Conservation (phyloP, 768 basidiomycete species). For the Mycena indigotica region DNA sequence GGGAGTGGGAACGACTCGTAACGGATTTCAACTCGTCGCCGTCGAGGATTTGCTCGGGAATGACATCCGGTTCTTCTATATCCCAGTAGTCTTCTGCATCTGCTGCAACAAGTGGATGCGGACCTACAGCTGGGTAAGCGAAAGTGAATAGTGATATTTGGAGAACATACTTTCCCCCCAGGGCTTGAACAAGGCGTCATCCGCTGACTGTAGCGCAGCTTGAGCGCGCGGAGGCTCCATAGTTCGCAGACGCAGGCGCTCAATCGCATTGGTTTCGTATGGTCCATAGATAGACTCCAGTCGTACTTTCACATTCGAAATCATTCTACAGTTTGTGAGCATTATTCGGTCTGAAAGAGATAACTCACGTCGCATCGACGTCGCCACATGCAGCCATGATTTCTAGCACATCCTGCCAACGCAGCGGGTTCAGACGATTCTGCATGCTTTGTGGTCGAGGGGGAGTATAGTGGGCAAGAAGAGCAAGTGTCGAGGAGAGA, state of each 20-base stretch:
- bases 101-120: not conserved
- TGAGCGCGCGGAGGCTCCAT: not conserved
- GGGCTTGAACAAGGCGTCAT: not conserved
- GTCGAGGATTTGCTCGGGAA: no score
- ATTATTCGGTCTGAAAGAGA: not conserved
- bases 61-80: not conserved
- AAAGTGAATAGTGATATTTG: no score
- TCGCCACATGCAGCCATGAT: constrained; percentile 47
- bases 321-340: not conserved
- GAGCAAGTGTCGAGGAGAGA: constrained; percentile 54
- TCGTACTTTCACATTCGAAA: not conserved
- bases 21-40: no score
- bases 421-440: constrained; percentile 60
- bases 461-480: constrained; percentile 59
- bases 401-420: constrained; percentile 66
- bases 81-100: not conserved
- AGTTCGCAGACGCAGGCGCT: not conserved
- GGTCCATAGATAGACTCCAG: not conserved
- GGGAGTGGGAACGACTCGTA: no score
- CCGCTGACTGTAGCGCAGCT: not conserved
- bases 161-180: no score
- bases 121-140: not conserved
- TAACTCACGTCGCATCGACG: constrained; percentile 37
- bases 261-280: not conserved
- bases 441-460: constrained; percentile 61